These are phyloP conservation scores for Pholiota microspora DNA, from an alignment of 768 basidiomycete genomes.

Conservation along the genomic window DNA sequence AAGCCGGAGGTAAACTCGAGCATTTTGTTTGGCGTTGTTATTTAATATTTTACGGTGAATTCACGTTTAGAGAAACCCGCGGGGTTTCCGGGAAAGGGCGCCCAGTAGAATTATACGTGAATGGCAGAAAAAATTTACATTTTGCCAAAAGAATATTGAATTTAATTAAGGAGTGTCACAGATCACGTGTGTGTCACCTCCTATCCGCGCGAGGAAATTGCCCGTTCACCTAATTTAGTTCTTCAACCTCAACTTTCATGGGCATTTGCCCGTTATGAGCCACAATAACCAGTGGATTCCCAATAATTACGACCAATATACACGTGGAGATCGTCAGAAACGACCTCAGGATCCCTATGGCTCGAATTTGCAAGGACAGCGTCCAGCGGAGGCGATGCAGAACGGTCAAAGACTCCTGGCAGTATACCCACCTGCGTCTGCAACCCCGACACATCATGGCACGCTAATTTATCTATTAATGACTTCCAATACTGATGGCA, in stretches of 20 bases:
- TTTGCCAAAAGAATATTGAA: no score
- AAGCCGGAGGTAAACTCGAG: no score
- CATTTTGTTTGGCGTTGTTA: no score
- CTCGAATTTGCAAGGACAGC: conserved; percentile 13
- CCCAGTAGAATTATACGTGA: no score
- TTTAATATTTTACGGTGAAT: no score
- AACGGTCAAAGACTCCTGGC: conserved; percentile 67
- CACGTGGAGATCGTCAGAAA: conserved; percentile 17
- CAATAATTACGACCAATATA: conserved; percentile 27
- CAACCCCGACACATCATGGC: conserved; percentile 79
- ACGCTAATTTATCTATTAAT: conserved; percentile 14
- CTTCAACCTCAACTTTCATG: conserved; percentile 5
- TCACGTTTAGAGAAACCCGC: no score
- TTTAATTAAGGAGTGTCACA: neutral
- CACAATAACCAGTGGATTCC: conserved; percentile 30
- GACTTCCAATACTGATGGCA: conserved; percentile 2
- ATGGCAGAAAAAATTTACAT: no score
- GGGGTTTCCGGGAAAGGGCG: no score
- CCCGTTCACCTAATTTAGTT: conserved; percentile 9
- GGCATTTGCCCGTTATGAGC: conserved; percentile 26
- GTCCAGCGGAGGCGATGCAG: conserved; percentile 50
- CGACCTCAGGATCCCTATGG: conserved; percentile 17
- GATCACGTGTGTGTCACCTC: conserved; percentile 22
- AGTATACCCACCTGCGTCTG: conserved; percentile 72
- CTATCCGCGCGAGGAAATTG: conserved; percentile 21